Conservation (phyloP, 2,329 filamentous ascomycete genomes). For the Fusarium nurragi region DNA sequence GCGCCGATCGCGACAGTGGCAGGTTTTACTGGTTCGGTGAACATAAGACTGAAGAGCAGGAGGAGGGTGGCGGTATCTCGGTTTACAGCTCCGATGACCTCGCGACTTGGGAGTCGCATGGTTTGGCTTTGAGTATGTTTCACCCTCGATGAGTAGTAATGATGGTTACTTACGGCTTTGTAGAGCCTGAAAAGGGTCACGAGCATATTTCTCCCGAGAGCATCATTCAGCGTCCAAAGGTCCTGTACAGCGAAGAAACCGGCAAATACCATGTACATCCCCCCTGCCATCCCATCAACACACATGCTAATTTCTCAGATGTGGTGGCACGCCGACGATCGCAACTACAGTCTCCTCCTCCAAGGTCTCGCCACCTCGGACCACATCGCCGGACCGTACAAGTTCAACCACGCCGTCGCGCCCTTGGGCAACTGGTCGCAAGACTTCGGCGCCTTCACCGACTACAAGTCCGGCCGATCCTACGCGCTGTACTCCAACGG, state of each 20-base stretch:
- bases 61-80: constrained; percentile 67
- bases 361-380: constrained; percentile 66
- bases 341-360: constrained; percentile 63
- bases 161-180: background rate
- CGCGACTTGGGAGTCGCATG: constrained; percentile 66
- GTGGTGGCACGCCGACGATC: constrained; percentile 71
- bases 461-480: constrained; percentile 64
- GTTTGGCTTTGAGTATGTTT: constrained; percentile 61
- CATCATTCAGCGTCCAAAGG: constrained; percentile 71
- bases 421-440: constrained; percentile 71
- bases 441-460: constrained; percentile 69
- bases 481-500: constrained; percentile 70
- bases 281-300: too few species aligned
- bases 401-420: constrained; percentile 61
- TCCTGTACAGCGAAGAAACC: constrained; percentile 64
- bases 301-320: constrained; percentile 49
- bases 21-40: constrained; percentile 71
- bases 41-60: constrained; percentile 66
- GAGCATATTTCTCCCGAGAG: constrained; percentile 63
- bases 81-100: constrained; percentile 70
- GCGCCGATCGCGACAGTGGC: constrained; percentile 60
- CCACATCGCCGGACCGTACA: constrained; percentile 63
- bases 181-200: constrained; percentile 63
- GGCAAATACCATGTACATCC: constrained; percentile 63
- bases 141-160: fast-evolving